Percentiles rank a stretch among this genome's conserved stretches.
Evolutionary conservation across 257 asterid species (phyloP).

Genomic region (Fraxinus americana): DNA sequence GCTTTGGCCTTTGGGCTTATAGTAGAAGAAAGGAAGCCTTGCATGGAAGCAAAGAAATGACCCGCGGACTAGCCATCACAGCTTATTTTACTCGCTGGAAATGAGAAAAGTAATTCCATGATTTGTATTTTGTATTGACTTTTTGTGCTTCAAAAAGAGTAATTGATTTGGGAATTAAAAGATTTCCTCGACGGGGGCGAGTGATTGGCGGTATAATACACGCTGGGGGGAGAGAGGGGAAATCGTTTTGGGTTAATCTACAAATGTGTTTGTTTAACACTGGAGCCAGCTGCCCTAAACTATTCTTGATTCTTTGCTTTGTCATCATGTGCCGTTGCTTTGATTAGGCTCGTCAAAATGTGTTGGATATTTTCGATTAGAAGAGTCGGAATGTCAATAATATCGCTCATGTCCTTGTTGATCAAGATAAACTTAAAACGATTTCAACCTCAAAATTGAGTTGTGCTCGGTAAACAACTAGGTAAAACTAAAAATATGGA

Average conservation of each 20-base stretch:
- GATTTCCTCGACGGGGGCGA: conserved; percentile 16
- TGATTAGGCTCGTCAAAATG: not conserved
- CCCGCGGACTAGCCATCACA: conserved; percentile 28
- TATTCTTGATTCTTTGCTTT: conserved; percentile 10
- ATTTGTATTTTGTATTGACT: not conserved
- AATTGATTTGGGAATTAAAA: not conserved
- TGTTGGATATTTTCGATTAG: too few relatives aligned
- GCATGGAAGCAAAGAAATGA: conserved; percentile 62
- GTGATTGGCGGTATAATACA: conserved; percentile 24
- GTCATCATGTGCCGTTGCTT: conserved; percentile 1
- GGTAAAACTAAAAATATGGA: too few relatives aligned
- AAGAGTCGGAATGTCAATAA: too few relatives aligned
- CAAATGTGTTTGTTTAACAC: too few relatives aligned
- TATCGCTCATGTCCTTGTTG: too few relatives aligned
- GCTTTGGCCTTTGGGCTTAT: conserved; percentile 6
- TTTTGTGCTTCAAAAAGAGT: not conserved
- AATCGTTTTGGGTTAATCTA: not conserved
- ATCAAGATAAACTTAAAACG: too few relatives aligned
- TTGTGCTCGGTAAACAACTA: too few relatives aligned
- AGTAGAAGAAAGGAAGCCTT: conserved; percentile 39
- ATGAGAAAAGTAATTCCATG: not conserved
- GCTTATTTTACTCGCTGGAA: conserved; percentile 24
- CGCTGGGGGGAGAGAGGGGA: conserved; percentile 17
- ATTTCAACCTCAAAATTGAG: too few relatives aligned
- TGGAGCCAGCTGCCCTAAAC: not conserved